These are phyloP conservation scores for Beverwykella pulmonaria DNA, from an alignment of 495 filamentous ascomycete genomes.

Conservation along the genomic window DNA sequence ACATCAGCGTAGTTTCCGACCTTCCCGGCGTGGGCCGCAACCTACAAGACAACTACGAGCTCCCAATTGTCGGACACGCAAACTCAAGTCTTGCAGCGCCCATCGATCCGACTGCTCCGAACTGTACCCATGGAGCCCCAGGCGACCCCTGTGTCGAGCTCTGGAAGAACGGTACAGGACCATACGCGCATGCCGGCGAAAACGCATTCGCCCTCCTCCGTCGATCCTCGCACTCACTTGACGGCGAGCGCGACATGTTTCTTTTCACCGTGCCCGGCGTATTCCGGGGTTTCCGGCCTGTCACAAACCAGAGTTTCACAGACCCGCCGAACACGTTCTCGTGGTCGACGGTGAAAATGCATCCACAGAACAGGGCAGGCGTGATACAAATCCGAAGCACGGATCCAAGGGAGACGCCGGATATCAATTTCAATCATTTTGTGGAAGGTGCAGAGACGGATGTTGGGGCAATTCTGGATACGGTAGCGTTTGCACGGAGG, in stretches of 20 bases:
- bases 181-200: neutral
- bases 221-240: neutral
- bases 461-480: neutral
- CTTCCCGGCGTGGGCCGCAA: slow-evolving; percentile 47
- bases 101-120: neutral
- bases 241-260: neutral
- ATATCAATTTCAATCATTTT: slow-evolving; percentile 10
- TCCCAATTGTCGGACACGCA: neutral
- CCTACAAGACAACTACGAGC: neutral
- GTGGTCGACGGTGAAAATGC: neutral
- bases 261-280: neutral
- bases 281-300: neutral
- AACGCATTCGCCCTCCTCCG: slow-evolving; percentile 47
- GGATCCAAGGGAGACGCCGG: neutral
- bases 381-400: neutral
- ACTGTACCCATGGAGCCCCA: neutral
- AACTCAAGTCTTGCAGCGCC: neutral
- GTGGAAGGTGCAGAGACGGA: neutral
- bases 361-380: neutral
- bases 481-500: neutral
- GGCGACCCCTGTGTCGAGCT: neutral
- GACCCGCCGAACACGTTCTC: neutral
- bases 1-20: slow-evolving; percentile 57
- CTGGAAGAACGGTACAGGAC: neutral
- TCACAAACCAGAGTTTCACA: neutral